phyloP scores from a whole-genome alignment of 305 asterid genomes.

The Rubia balearica region DNA sequence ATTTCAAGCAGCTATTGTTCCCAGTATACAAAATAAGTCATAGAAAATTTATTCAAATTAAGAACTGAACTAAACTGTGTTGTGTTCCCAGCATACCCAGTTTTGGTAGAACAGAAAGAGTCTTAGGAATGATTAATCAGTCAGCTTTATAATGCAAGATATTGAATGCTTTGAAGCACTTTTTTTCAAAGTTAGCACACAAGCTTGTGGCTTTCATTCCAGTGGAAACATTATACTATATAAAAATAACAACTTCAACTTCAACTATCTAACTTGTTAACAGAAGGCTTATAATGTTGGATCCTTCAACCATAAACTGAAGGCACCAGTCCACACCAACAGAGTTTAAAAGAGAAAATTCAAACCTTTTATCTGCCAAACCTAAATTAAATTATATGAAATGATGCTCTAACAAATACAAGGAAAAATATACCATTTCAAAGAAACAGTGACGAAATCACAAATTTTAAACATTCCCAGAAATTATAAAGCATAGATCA shows the following conservation, averaged over 20 bases:
- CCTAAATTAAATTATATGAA: neutral
- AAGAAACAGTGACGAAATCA: neutral
- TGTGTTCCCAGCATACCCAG: neutral
- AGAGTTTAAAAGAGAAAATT: neutral
- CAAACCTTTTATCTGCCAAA: neutral
- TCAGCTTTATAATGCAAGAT: neutral
- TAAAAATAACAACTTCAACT: neutral
- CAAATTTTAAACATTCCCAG: neutral
- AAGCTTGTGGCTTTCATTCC: neutral
- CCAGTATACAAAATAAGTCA: neutral
- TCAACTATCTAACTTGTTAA: neutral
- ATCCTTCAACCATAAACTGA: neutral
- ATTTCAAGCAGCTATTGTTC: neutral
- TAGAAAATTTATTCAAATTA: neutral
- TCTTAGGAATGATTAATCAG: neutral
- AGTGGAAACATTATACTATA: neutral
- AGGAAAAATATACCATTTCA: conserved; percentile 2
- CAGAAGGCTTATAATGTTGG: neutral
- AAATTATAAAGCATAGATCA: neutral
- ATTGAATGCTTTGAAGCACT: neutral
- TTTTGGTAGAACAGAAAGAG: neutral
- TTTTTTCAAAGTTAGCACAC: neutral
- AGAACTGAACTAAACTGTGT: neutral
- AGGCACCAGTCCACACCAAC: neutral
- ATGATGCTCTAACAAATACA: neutral